These are phyloP conservation scores for Dendrostoma leiphaemia DNA, from an alignment of 2,329 filamentous ascomycete genomes.

Conservation along the genomic window DNA sequence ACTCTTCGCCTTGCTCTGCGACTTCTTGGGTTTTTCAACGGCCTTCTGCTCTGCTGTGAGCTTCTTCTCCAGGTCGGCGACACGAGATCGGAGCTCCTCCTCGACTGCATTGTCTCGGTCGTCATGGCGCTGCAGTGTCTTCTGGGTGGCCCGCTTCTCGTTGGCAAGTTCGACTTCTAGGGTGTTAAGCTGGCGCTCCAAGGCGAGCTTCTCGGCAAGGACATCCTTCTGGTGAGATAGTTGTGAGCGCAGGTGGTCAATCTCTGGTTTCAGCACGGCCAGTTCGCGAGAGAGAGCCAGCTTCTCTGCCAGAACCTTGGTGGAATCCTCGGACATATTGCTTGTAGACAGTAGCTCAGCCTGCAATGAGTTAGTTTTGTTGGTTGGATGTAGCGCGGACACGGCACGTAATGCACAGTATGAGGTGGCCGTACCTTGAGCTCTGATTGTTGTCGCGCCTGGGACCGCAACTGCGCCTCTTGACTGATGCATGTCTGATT, in stretches of 20 bases:
- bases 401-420: background rate
- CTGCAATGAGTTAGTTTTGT: constrained; percentile 39
- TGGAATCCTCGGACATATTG: constrained; percentile 65
- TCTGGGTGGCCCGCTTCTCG: constrained; percentile 52
- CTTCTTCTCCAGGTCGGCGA: constrained; percentile 33
- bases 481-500: constrained; percentile 42
- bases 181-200: constrained; percentile 75
- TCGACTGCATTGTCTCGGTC: constrained; percentile 35
- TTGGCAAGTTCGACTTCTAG: constrained; percentile 80
- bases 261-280: constrained; percentile 50
- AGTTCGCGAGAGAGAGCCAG: constrained; percentile 51
- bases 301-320: constrained; percentile 64
- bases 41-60: constrained; percentile 4
- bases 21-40: constrained; percentile 30
- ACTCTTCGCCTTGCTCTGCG: constrained; percentile 27
- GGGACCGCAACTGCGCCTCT: constrained; percentile 46
- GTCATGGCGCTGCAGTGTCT: constrained; percentile 25
- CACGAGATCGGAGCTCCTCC: constrained; percentile 37
- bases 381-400: background rate
- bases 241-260: constrained; percentile 56
- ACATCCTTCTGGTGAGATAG: constrained; percentile 62
- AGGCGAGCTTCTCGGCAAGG: constrained; percentile 73
- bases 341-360: constrained; percentile 70
- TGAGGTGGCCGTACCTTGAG: constrained; percentile 39
- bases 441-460: constrained; percentile 45